Conservation (phyloP, 306 rosid species). For the Cicer chorassanicum region DNA sequence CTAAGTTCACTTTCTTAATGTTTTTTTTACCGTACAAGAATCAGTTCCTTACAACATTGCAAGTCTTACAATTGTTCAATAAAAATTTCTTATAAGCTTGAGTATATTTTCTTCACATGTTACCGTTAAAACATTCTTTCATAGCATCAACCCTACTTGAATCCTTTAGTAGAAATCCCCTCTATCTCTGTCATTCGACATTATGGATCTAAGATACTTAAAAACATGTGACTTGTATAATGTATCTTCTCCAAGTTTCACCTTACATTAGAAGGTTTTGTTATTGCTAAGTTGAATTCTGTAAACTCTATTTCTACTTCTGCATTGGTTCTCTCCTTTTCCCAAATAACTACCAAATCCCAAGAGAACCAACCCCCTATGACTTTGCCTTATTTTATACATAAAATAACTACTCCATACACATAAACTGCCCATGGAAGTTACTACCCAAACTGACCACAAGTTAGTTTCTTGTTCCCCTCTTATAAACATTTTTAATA, state of each 20-base stretch:
- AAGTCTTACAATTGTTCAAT: not conserved
- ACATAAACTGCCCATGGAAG: too few species aligned
- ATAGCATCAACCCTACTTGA: not conserved
- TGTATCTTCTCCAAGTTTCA: not conserved
- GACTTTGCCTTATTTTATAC: too few species aligned
- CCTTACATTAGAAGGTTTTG: not conserved
- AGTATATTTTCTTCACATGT: conserved; percentile 11
- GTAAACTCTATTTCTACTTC: not conserved
- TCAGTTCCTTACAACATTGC: conserved; percentile 7
- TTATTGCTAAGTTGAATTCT: conserved; percentile 8
- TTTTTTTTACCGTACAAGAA: not conserved
- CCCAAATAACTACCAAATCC: too few species aligned
- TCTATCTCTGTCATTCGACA: not conserved
- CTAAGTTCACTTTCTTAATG: not conserved
- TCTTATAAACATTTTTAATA: too few species aligned
- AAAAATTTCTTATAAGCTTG: not conserved
- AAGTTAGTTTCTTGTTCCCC: too few species aligned
- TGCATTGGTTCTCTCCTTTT: not conserved
- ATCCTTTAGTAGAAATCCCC: not conserved
- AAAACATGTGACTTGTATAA: not conserved
- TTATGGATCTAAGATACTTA: not conserved
- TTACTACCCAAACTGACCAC: too few species aligned
- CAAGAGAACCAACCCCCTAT: too few species aligned
- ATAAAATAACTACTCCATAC: too few species aligned
- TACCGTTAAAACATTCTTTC: not conserved